Evolutionary conservation across 179 eudicot species (phyloP).

Genomic region (Vitellaria paradoxa): DNA sequence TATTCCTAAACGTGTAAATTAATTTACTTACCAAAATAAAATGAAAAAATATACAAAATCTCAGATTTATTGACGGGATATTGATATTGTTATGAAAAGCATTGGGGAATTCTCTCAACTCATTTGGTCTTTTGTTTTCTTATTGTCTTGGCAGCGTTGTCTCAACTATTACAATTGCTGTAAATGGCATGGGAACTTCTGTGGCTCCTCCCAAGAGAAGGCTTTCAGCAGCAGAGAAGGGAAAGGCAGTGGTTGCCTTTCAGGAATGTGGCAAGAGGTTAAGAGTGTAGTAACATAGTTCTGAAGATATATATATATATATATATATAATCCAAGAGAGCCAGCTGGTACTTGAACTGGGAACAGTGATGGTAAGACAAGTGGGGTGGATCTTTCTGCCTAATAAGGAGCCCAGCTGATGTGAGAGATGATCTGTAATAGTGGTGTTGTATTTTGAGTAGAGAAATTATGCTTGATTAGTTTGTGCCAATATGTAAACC

Average conservation of each 20-base stretch:
- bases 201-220: not conserved
- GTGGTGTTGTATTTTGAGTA: too few relatives aligned
- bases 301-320: not conserved
- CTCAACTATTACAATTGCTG: not conserved
- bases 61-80: not conserved
- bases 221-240: constrained; percentile 3
- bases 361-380: too few relatives aligned
- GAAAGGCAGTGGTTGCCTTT: not conserved
- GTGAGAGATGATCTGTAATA: too few relatives aligned
- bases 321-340: not conserved
- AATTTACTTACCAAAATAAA: not conserved
- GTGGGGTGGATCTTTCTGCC: too few relatives aligned
- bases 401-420: too few relatives aligned
- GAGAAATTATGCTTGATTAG: too few relatives aligned
- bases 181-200: not conserved
- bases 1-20: not conserved
- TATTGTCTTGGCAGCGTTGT: not conserved
- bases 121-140: not conserved
- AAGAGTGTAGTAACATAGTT: not conserved
- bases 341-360: not conserved
- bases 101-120: not conserved
- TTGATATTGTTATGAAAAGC: not conserved
- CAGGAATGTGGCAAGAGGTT: not conserved
- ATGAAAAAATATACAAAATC: not conserved
- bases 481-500: too few relatives aligned